phyloP scores from a whole-genome alignment of 2,329 filamentous ascomycete species.

The Gliomastix tumulicola region DNA sequence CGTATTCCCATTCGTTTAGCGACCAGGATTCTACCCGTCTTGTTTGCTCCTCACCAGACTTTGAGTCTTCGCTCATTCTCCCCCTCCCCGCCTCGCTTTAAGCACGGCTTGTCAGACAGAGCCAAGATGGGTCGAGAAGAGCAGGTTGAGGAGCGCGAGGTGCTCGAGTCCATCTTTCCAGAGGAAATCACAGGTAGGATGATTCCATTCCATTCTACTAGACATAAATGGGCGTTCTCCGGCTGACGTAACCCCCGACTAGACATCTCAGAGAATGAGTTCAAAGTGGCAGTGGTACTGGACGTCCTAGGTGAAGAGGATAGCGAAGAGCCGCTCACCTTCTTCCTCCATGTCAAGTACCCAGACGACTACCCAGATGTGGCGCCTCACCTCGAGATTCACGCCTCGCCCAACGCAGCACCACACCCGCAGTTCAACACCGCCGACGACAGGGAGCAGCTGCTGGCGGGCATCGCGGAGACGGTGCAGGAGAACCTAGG shows the following conservation, averaged over 20 bases:
- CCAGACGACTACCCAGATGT: conserved; percentile 88
- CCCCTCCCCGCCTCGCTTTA: too few relatives aligned
- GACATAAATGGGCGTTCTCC: too few relatives aligned
- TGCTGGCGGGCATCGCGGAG: conserved; percentile 65
- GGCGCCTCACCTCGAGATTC: conserved; percentile 74
- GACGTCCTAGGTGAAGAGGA: conserved; percentile 65
- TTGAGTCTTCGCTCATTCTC: too few relatives aligned
- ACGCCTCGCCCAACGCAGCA: conserved; percentile 61
- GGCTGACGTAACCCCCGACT: too few relatives aligned
- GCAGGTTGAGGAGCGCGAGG: conserved; percentile 91
- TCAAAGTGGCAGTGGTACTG: conserved; percentile 77
- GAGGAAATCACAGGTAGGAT: conserved; percentile 90
- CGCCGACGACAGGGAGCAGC: conserved; percentile 66
- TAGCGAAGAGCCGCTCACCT: conserved; percentile 56
- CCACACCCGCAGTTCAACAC: conserved; percentile 71
- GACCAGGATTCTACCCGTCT: too few relatives aligned
- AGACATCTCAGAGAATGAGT: conserved; percentile 90
- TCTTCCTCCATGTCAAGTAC: conserved; percentile 82
- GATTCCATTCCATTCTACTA: too few relatives aligned
- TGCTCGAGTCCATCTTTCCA: conserved; percentile 96
- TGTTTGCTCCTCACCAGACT: too few relatives aligned
- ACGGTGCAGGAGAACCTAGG: conserved; percentile 88
- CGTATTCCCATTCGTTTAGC: too few relatives aligned
- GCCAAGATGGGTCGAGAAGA: conserved; percentile 66
- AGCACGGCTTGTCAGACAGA: background rate